Conservation (phyloP, 2,329 filamentous ascomycete species). For the Balansia obtecta region DNA sequence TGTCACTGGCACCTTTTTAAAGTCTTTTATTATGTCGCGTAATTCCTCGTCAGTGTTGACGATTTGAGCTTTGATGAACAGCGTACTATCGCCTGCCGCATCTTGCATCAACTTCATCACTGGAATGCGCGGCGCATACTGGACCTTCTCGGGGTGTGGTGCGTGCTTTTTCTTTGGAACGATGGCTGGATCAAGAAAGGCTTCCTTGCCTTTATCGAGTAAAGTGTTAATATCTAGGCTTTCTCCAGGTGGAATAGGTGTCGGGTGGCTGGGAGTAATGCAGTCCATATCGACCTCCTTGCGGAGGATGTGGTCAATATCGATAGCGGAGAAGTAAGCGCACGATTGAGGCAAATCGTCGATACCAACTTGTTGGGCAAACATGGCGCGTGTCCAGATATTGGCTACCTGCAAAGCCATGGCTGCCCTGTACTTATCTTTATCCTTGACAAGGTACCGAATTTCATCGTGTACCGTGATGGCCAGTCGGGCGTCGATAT, state of each 20-base stretch:
- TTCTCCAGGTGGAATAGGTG: constrained; percentile 72
- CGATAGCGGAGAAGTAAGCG: constrained; percentile 90
- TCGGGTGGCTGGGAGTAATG: constrained; percentile 74
- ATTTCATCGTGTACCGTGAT: constrained; percentile 98
- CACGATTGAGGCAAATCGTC: constrained; percentile 87
- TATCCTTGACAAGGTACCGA: constrained; percentile 73
- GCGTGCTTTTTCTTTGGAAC: constrained; percentile 37
- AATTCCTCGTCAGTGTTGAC: constrained; percentile 62
- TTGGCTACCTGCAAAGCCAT: constrained; percentile 93
- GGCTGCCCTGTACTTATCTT: constrained; percentile 78
- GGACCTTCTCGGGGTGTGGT: constrained; percentile 48
- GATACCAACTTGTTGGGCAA: constrained; percentile 92
- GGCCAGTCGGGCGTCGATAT: constrained; percentile 70
- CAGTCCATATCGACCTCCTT: constrained; percentile 99
- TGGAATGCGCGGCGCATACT: constrained; percentile 58
- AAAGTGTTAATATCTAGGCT: constrained; percentile 73
- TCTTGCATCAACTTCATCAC: constrained; percentile 66
- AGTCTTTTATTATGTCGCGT: constrained; percentile 53
- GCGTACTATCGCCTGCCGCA: constrained; percentile 30
- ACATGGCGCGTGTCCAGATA: constrained; percentile 95
- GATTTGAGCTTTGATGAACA: constrained; percentile 79
- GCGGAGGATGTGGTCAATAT: constrained; percentile 88
- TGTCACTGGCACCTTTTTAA: constrained; percentile 25
- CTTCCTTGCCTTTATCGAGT: constrained; percentile 56
- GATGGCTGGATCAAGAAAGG: constrained; percentile 55